Evolutionary conservation across 805 yeast genomes (phyloP).

Genomic region (Metschnikowia cubensis): DNA sequence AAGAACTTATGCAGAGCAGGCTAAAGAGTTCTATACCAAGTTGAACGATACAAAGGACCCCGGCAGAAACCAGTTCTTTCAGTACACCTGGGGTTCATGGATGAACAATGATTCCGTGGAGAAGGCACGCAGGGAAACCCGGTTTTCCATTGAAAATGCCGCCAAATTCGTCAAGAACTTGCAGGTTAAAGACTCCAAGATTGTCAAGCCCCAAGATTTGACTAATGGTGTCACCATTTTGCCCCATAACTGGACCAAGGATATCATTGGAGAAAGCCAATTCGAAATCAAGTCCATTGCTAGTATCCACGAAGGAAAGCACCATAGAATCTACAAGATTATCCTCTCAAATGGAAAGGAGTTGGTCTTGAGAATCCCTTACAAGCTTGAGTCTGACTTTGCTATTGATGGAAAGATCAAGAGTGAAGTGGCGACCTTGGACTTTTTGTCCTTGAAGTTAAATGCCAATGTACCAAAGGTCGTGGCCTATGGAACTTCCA

Average conservation of each 20-base stretch:
- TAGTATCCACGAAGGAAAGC: conserved; percentile 91
- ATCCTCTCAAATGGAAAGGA: conserved; percentile 57
- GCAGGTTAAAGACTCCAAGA: conserved; percentile 26
- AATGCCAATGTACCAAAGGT: conserved; percentile 72
- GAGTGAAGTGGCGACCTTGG: conserved; percentile 92
- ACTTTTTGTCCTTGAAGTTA: conserved; percentile 64
- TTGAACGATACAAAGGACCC: conserved; percentile 63
- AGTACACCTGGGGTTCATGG: conserved; percentile 97
- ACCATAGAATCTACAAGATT: conserved; percentile 79
- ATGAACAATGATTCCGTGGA: conserved; percentile 70
- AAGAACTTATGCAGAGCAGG: conserved; percentile 16
- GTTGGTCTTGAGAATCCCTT: conserved; percentile 81
- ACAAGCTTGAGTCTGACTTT: conserved; percentile 63
- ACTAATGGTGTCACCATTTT: conserved; percentile 42
- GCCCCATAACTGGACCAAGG: conserved; percentile 44
- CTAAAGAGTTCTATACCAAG: conserved; percentile 47
- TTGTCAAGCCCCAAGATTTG: conserved; percentile 36
- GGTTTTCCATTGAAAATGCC: conserved; percentile 77
- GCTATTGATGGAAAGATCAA: conserved; percentile 65
- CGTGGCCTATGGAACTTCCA: conserved; percentile 58
- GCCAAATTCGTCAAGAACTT: conserved; percentile 48
- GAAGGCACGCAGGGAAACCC: conserved; percentile 71
- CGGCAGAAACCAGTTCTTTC: conserved; percentile 67
- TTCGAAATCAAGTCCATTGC: conserved; percentile 62
- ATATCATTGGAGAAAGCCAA: conserved; percentile 41